phyloP scores from a whole-genome alignment of 192 early-diverging fungal genomes.

The Podila epigama region DNA sequence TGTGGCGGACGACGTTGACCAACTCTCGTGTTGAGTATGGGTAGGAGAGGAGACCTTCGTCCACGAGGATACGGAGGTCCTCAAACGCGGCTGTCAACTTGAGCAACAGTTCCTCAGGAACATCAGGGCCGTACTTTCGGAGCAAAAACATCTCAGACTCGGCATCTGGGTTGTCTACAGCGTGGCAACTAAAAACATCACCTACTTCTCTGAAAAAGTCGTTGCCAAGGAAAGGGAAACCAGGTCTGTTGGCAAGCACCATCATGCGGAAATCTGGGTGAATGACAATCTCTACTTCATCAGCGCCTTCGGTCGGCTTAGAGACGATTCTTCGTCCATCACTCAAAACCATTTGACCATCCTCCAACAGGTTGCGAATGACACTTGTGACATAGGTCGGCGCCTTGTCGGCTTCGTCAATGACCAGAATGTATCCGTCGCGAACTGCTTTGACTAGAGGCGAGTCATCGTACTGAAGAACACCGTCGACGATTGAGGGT shows the following conservation, averaged over 20 bases:
- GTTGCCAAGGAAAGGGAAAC: constrained; percentile 79
- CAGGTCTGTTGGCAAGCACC: constrained; percentile 84
- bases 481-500: constrained; percentile 74
- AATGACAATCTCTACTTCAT: constrained; percentile 60
- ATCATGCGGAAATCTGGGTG: constrained; percentile 81
- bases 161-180: constrained; percentile 81
- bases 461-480: constrained; percentile 75
- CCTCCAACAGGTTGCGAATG: constrained; percentile 75
- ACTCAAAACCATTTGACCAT: constrained; percentile 79
- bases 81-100: constrained; percentile 76
- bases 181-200: constrained; percentile 77
- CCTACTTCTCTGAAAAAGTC: constrained; percentile 86
- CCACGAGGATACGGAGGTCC: constrained; percentile 72
- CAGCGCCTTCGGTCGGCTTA: constrained; percentile 49
- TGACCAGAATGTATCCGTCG: constrained; percentile 71
- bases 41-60: constrained; percentile 80
- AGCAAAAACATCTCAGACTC: constrained; percentile 77
- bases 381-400: constrained; percentile 81
- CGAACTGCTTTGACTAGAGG: constrained; percentile 63
- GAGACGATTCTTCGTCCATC: constrained; percentile 79
- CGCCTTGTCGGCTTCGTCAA: constrained; percentile 87
- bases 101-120: constrained; percentile 69
- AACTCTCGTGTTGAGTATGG: constrained; percentile 86
- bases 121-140: constrained; percentile 72
- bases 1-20: constrained; percentile 79